Conservation (phyloP, 2,329 filamentous ascomycete species). For the Byssothecium circinans region DNA sequence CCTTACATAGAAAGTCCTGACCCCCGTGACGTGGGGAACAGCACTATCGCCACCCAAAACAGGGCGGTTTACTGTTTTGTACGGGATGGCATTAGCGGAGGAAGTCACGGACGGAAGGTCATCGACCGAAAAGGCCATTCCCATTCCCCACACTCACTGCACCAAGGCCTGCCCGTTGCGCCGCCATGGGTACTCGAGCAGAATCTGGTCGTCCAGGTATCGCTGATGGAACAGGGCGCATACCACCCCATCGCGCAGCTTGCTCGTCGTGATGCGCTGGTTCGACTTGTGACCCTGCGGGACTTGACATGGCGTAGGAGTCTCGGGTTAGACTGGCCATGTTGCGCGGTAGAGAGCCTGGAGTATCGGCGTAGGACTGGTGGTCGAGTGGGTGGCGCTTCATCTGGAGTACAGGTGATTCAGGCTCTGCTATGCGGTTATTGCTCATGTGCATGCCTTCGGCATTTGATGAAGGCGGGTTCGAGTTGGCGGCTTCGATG, state of each 20-base stretch:
- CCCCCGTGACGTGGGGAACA: no score
- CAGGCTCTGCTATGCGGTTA: constrained; percentile 34
- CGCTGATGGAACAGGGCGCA: constrained; percentile 19
- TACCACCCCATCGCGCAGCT: constrained; percentile 28
- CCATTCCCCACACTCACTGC: constrained; percentile 36
- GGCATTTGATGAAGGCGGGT: constrained; percentile 35
- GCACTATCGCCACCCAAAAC: no score
- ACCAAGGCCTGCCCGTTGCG: constrained; percentile 35
- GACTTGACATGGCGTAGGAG: constrained; percentile 35
- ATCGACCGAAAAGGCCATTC: constrained; percentile 35
- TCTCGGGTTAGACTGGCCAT: constrained; percentile 28
- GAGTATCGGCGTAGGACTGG: constrained; percentile 26
- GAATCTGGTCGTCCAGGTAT: constrained; percentile 28
- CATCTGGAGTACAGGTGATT: constrained; percentile 43
- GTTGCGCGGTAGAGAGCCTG: constrained; percentile 29
- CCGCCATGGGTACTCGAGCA: constrained; percentile 20
- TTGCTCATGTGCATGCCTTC: constrained; percentile 21
- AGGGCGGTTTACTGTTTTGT: no score
- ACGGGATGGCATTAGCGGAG: background rate
- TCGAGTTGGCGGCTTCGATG: constrained; percentile 43
- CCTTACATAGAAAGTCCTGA: no score
- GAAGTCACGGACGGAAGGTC: constrained; percentile 1
- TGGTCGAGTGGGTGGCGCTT: constrained; percentile 39
- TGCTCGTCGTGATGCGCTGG: constrained; percentile 25
- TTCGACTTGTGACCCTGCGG: constrained; percentile 25